These are phyloP conservation scores for Helichrysum umbraculigerum DNA, from an alignment of 129 eudicot genomes.

Conservation along the genomic window DNA sequence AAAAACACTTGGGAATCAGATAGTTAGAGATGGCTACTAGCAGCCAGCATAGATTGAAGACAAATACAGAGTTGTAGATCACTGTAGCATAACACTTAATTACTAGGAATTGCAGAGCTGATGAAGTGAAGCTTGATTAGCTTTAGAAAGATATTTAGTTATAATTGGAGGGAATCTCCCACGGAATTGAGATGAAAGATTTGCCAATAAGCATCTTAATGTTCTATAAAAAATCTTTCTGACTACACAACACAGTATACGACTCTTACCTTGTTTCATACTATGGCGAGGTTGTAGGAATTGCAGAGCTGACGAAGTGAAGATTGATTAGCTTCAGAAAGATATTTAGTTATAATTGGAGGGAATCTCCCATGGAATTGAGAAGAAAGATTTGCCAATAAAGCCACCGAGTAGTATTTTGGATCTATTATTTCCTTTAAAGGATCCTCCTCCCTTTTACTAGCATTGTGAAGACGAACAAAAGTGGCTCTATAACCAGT, in stretches of 20 bases:
- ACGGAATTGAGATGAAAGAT: no score
- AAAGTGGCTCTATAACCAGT: conserved; percentile 74
- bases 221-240: not conserved
- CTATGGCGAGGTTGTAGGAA: conserved; percentile 54
- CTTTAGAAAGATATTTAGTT: no score
- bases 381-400: conserved; percentile 62
- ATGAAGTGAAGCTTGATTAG: no score
- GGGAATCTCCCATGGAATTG: conserved; percentile 62
- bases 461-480: conserved; percentile 78
- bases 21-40: not conserved
- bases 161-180: no score
- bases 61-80: not conserved
- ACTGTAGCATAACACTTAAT: not conserved
- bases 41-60: not conserved
- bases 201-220: no score
- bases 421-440: conserved; percentile 83
- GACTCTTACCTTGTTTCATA: conserved; percentile 47
- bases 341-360: conserved; percentile 51
- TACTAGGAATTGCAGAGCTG: no score
- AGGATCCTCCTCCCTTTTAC: conserved; percentile 91
- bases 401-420: conserved; percentile 56
- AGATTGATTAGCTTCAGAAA: conserved; percentile 79
- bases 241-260: not conserved
- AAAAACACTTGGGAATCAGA: not conserved
- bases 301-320: conserved; percentile 72